Base-by-base conservation (phyloP, 169 alveolate genomes). In the Cryptosporidium xiaoi region DNA sequence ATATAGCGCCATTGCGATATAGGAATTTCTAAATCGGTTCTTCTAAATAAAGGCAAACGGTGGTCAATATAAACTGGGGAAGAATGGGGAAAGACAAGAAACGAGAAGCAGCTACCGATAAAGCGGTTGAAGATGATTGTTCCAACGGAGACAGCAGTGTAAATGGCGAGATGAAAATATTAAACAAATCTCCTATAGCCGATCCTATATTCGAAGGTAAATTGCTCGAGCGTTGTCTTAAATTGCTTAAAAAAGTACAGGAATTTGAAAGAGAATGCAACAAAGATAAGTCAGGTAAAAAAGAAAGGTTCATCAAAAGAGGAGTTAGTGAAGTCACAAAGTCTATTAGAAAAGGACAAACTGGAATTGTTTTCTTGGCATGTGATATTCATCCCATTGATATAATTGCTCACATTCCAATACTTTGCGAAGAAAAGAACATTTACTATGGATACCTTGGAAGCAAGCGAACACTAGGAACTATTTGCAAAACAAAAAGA, bases 321-420 rank as follows among this genome's bases (percentile, higher is more conserved):
- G 99, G 99, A 58, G 98, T 98, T 20, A 96, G 93, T 66, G 99
- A 97, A 90, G 99, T 98, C 15, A 97, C 97, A 34, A 98, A 98
- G 87, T 96, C 98, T 56, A 85, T 97, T 33, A 91, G 98, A 65
- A 97, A 96, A 90, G 97, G 98, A 18, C 69, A 46, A 15, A 69
- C 64, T 64, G 98, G 99, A 31, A 90, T 98, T 48, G 98, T 96
- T 18, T 84, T 97, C 16, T 67, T 97, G 66, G 99, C 99, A 33
- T 96, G 97, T 51, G 99, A 98, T 84, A 97, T 97, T 27, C 95
- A 96, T 55, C 99, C 99, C 1, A 93, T 97, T 44, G 99, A 98
- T 90, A 97, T 97, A 5, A 92, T 97, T 18, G 95, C 98, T 15
- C 99, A 98, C 84, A 90, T 98, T 18, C 99, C 99, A 40, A 84